Conservation (phyloP, 208 protist species). For the Trypanosoma conorhini region DNA sequence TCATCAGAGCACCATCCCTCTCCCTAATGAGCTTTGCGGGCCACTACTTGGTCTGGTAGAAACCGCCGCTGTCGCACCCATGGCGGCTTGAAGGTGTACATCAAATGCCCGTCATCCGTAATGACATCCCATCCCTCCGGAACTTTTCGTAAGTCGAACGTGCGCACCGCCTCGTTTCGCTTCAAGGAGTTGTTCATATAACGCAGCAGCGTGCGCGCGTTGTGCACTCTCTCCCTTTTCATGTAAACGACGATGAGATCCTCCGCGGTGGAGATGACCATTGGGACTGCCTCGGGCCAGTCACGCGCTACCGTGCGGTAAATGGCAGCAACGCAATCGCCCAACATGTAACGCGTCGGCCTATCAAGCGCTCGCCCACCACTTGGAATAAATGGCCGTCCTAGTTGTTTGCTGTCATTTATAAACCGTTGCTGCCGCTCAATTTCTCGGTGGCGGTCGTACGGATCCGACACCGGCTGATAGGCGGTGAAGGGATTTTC, state of each 20-base stretch:
- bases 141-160: constrained; percentile 76
- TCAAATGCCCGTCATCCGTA: constrained; percentile 81
- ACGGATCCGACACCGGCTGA: constrained; percentile 53
- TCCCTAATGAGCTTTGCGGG: constrained; percentile 22
- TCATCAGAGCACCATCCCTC: neutral
- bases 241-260: constrained; percentile 90
- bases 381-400: constrained; percentile 68
- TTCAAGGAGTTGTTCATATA: constrained; percentile 85
- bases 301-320: constrained; percentile 66
- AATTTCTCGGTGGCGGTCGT: constrained; percentile 65
- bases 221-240: constrained; percentile 28
- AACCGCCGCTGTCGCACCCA: constrained; percentile 78
- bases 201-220: constrained; percentile 46
- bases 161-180: constrained; percentile 54
- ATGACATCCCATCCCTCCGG: constrained; percentile 83
- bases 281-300: constrained; percentile 70
- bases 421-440: constrained; percentile 67
- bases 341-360: constrained; percentile 78
- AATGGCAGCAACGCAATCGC: constrained; percentile 74
- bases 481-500: constrained; percentile 37
- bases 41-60: constrained; percentile 43
- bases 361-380: constrained; percentile 39
- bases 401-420: constrained; percentile 62
- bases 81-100: constrained; percentile 87
- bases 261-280: constrained; percentile 85